Percentiles rank a stretch among this genome's conserved stretches.
phyloP scores from a whole-genome alignment of 108 stramenopile species.

The Fragilaria radians region DNA sequence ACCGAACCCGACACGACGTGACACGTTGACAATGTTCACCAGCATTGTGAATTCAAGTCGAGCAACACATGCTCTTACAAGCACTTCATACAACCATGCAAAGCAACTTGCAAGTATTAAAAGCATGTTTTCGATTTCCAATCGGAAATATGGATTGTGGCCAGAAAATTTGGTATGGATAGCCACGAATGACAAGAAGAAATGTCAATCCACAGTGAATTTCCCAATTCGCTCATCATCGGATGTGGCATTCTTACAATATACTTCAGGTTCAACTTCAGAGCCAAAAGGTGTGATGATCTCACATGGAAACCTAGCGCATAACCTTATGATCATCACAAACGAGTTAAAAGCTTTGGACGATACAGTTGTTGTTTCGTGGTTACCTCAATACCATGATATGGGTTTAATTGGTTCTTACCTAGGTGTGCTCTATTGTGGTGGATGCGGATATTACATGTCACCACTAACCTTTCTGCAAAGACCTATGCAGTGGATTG shows the following conservation, averaged over 20 bases:
- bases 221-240: conserved; percentile 12
- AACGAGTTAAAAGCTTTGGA: conserved; percentile 58
- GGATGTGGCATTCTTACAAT: conserved; percentile 93
- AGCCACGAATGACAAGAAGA: conserved; percentile 26
- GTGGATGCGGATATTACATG: conserved; percentile 94
- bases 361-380: conserved; percentile 89
- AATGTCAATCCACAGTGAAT: no score
- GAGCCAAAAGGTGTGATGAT: conserved; percentile 96
- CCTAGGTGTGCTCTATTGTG: conserved; percentile 90
- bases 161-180: conserved; percentile 76
- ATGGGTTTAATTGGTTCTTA: conserved; percentile 99
- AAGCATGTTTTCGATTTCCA: conserved; percentile 1
- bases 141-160: conserved; percentile 30
- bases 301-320: conserved; percentile 80
- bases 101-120: conserved; percentile 46
- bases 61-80: conserved; percentile 84
- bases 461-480: conserved; percentile 93
- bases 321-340: conserved; percentile 89
- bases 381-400: conserved; percentile 99
- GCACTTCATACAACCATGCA: conserved; percentile 67
- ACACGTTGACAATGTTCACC: conserved; percentile 72
- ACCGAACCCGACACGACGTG: conserved; percentile 81
- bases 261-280: conserved; percentile 94
- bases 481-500: conserved; percentile 90
- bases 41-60: conserved; percentile 71